Conservation (phyloP, 2,329 filamentous ascomycete species). For the Nemania sp. region DNA sequence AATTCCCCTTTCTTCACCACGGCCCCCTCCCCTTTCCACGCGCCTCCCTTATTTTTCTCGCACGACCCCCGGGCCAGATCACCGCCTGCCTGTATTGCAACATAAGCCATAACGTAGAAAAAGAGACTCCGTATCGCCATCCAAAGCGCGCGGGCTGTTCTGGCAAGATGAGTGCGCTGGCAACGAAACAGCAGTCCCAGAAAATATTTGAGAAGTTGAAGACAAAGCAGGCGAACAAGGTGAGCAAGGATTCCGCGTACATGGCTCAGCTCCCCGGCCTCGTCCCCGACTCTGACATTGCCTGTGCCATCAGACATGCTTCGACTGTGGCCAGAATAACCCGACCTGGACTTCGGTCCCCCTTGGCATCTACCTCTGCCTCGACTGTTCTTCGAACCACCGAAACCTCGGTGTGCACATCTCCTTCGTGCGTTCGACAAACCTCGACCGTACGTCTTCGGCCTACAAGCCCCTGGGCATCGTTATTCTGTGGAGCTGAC, state of each 20-base stretch:
- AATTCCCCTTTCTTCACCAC: neutral
- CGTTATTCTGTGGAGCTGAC: conserved; percentile 30
- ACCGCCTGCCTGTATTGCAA: neutral
- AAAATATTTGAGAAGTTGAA: conserved; percentile 98
- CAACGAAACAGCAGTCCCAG: conserved; percentile 92
- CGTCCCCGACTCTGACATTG: neutral
- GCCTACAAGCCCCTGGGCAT: neutral
- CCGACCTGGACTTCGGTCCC: conserved; percentile 98
- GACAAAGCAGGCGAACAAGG: conserved; percentile 92
- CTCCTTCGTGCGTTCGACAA: conserved; percentile 97
- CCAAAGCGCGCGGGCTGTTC: conserved; percentile 5
- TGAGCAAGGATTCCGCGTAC: conserved; percentile 47
- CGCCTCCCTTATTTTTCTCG: too few species aligned
- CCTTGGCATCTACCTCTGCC: conserved; percentile 95
- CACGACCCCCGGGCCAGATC: too few species aligned
- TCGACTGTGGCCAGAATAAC: conserved; percentile 97
- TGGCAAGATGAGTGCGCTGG: conserved; percentile 66
- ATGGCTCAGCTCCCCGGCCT: neutral
- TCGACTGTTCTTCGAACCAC: conserved; percentile 97
- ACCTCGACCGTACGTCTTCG: conserved; percentile 84
- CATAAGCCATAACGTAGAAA: neutral
- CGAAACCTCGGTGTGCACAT: conserved; percentile 98
- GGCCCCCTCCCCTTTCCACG: conserved; percentile 1
- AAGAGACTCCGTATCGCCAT: neutral
- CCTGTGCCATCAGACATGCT: conserved; percentile 69